Evolutionary conservation across 2,329 filamentous ascomycete genomes (phyloP).

Genomic region (Ophiostoma sp.): DNA sequence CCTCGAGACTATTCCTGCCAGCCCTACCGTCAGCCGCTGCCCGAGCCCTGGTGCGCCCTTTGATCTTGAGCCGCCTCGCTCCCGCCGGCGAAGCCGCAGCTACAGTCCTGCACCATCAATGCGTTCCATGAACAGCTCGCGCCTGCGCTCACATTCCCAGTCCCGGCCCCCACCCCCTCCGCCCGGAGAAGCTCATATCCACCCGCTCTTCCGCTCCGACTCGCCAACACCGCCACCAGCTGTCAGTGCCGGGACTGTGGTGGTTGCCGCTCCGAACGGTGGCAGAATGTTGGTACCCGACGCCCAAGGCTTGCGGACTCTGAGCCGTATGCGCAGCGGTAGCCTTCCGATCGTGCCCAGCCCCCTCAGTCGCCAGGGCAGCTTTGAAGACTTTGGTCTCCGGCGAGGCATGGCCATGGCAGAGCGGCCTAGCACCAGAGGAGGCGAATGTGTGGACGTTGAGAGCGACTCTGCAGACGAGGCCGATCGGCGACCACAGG

Average conservation of each 20-base stretch:
- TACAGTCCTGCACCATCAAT: conserved; percentile 42
- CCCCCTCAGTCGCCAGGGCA: conserved; percentile 47
- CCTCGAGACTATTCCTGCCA: conserved; percentile 67
- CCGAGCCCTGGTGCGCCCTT: conserved; percentile 53
- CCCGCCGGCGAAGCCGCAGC: conserved; percentile 44
- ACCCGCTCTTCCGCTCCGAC: conserved; percentile 71
- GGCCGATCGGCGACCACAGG: neutral
- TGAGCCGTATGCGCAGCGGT: conserved; percentile 52
- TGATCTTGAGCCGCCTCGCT: conserved; percentile 50
- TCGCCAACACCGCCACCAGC: conserved; percentile 62
- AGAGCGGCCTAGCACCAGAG: conserved; percentile 19
- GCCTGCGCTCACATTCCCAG: conserved; percentile 28
- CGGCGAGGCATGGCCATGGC: conserved; percentile 17
- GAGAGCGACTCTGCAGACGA: neutral
- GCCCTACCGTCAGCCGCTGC: conserved; percentile 58
- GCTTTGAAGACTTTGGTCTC: conserved; percentile 44
- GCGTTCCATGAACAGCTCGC: conserved; percentile 25
- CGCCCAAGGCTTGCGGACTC: conserved; percentile 46
- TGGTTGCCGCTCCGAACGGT: conserved; percentile 64
- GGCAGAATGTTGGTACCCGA: conserved; percentile 56
- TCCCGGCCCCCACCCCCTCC: conserved; percentile 24
- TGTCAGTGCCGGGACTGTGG: conserved; percentile 59
- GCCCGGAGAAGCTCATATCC: conserved; percentile 63
- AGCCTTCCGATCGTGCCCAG: conserved; percentile 46
- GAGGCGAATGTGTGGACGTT: neutral